These are phyloP conservation scores for Diaporthe eres DNA, from an alignment of 2,329 filamentous ascomycete species.

Conservation along the genomic window DNA sequence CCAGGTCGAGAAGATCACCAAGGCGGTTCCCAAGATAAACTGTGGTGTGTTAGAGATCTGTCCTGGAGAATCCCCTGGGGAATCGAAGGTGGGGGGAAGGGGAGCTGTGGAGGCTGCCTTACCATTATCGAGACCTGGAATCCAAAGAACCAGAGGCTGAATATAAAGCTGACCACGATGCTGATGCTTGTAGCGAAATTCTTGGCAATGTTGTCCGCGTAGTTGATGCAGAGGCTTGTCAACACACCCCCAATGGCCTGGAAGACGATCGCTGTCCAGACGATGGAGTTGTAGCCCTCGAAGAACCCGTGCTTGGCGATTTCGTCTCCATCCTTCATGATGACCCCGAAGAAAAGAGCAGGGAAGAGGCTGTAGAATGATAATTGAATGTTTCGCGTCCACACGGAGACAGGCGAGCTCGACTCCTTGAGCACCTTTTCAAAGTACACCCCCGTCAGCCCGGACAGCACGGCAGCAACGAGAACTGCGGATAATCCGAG, in stretches of 20 bases:
- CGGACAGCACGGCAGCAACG: slow-evolving; percentile 83
- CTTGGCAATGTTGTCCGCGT: slow-evolving; percentile 91
- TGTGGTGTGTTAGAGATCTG: slow-evolving; percentile 54
- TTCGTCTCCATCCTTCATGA: slow-evolving; percentile 88
- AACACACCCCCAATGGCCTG: slow-evolving; percentile 89
- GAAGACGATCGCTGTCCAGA: slow-evolving; percentile 87
- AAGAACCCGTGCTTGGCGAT: slow-evolving; percentile 92
- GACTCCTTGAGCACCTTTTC: slow-evolving; percentile 94
- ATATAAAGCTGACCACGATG: slow-evolving; percentile 87
- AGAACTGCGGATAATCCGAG: slow-evolving; percentile 85
- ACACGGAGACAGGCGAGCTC: slow-evolving; percentile 81
- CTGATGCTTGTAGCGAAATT: slow-evolving; percentile 95
- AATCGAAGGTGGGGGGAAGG: neutral
- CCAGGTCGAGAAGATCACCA: slow-evolving; percentile 87
- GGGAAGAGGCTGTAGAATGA: slow-evolving; percentile 96
- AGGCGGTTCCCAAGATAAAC: slow-evolving; percentile 85
- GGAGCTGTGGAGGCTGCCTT: slow-evolving; percentile 61
- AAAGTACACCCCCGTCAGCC: slow-evolving; percentile 87
- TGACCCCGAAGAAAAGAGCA: slow-evolving; percentile 86
- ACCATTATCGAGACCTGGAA: slow-evolving; percentile 81
- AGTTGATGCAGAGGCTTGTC: slow-evolving; percentile 85
- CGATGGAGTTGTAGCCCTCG: slow-evolving; percentile 91
- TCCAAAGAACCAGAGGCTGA: slow-evolving; percentile 88
- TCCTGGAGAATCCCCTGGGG: slow-evolving; percentile 33
- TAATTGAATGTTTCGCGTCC: slow-evolving; percentile 95